A percentile compares a stretch with the other conserved stretches of the same genome.
These are phyloP conservation scores for Ceratopteris richardii DNA, from an alignment of 75 land plant genomes.

Conservation along the genomic window DNA sequence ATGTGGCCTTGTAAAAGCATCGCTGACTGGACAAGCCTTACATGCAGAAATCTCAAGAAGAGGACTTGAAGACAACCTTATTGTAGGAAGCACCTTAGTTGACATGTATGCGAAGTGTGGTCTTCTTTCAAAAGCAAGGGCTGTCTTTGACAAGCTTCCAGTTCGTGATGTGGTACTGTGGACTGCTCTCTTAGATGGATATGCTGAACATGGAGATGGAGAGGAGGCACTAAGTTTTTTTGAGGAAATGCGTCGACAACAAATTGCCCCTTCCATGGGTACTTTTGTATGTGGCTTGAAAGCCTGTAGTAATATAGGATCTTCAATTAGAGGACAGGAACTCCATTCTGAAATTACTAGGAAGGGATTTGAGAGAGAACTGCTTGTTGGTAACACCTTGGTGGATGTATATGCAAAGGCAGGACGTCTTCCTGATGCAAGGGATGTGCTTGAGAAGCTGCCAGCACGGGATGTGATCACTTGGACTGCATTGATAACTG, in stretches of 20 bases:
- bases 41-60: constrained; percentile 11
- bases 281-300: constrained; percentile 32
- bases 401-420: constrained; percentile 8
- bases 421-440: constrained; percentile 10
- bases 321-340: constrained; percentile 18
- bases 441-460: constrained; percentile 12
- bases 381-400: constrained; percentile 13
- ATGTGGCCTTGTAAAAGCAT: constrained; percentile 31
- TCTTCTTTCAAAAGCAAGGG: constrained; percentile 21
- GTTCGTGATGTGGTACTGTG: constrained; percentile 31
- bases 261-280: not conserved
- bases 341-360: constrained; percentile 7
- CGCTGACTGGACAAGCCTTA: constrained; percentile 8
- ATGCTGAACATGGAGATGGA: constrained; percentile 24
- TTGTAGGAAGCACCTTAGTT: constrained; percentile 11
- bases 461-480: constrained; percentile 12
- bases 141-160: constrained; percentile 47
- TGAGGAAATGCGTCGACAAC: constrained; percentile 11
- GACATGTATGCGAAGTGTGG: constrained; percentile 34
- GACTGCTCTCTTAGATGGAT: constrained; percentile 10
- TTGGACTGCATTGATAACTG: constrained; percentile 29
- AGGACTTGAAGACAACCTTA: constrained; percentile 10
- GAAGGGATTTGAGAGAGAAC: constrained; percentile 14
- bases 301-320: constrained; percentile 48
- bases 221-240: constrained; percentile 37